Evolutionary conservation across 768 basidiomycete species (phyloP), one percentile per base, ranked within the genome.

Genomic region (Termitomyces sp.): DNA sequence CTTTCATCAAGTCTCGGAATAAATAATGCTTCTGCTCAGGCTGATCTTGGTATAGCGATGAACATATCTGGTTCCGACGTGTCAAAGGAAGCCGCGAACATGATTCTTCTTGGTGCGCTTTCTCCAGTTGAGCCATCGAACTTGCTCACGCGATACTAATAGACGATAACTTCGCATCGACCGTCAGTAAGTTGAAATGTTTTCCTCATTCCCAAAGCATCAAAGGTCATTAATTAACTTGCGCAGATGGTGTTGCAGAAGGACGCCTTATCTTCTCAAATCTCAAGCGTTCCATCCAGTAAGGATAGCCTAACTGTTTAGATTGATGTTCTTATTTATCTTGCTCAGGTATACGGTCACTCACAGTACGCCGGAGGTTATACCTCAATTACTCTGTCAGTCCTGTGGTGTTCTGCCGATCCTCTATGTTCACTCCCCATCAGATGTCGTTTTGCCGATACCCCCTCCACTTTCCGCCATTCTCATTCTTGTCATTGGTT

Each of bases 131-230:
- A 26, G 18, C 22, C 14, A 13, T 37, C 9, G 22, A 22, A 42
- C 20, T 30, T 27, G 37, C 43, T 60, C 16, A 60, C 43, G n/a
- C 7, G 7, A n/a, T 36, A 18, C 16, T 26, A 14, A 16, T 50
- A 84, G 84, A 88, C 59, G 87, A 88, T 66, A 88, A 88, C 64
- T 88, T 88, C 63, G 85, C 87, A 5, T 87, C 85, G 1, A 86
- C 84, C 48, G 85, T 88, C 56, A 86, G 82, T 83, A 59, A 79
- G 82, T 83, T 46, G 7, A 33, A 48, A 14, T 7, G 42, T 24
- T 22, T 46, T 26, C 27, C n/a, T 16, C 33, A 53, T 26, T 26
- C 14, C 14, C 24, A 12, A 9, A 20, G 16, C 12, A 9, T 14
- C n/a, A 33, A 59, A 12, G 42, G 37, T 47, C 55, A 37, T 55